Evolutionary conservation across 164 flowering plant species (phyloP), one percentile per base, ranked within the genome.

Genomic region (Piper longum): DNA sequence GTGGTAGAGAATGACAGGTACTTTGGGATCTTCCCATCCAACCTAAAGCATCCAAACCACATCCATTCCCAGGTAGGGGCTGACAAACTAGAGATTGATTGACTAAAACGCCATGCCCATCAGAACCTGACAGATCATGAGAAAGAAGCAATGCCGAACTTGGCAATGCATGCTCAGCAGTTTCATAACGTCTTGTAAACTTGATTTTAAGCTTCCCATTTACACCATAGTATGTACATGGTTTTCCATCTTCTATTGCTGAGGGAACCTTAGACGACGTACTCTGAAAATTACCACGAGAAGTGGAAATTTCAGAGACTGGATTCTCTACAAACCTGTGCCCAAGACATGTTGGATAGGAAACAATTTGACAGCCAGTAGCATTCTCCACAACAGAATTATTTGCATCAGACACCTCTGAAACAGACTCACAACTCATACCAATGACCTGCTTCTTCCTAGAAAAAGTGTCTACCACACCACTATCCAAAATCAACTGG

Each of bases 321-420:
- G 14, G 14, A 8, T 48, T 48, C 12, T 48, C 52, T 48, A 48
- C 52, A 9, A 12, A 9, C 9, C 60, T 41, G 41, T 3, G 41
- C 41, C 6, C 41, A 57, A 14, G 36, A 26, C 60, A 16, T 5
- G 9, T 57, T 12, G 41, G 13, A 7, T 41, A 13, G 8, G 60
- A 57, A 57, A 57, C 60, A 57, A 26, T 57, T 26, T 57, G 60
- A 57, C 60, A 36, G 60, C 60, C 39, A 9, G 60, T 26, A 41
- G 60, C 60, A 14, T 7, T 57, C 11, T 57, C 60, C 3, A 57
- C 41, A 57, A 48, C 52, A 48, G 52, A 48, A 48, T 48, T 48
- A 48, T 6, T 48, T 9, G 60, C 60, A 9, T 57, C 60, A 6
- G 60, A 26, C 16, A 57, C 60, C 41, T 57, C 60, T 18, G 60